These are phyloP conservation scores for Plantago major DNA, from an alignment of 257 asterid species.

Conservation along the genomic window DNA sequence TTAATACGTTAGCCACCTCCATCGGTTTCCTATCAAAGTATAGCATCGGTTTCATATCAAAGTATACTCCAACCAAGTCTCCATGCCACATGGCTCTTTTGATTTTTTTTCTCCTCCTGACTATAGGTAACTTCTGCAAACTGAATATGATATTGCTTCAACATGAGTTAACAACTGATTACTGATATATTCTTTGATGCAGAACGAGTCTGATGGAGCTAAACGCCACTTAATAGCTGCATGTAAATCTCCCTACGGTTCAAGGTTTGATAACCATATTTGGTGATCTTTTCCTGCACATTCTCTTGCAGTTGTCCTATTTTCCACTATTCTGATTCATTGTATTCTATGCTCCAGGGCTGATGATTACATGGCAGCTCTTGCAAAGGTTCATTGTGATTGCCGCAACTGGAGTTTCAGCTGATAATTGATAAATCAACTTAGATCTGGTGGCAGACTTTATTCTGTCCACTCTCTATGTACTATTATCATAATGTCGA, in stretches of 20 bases:
- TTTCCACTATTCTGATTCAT: slow-evolving; percentile 3
- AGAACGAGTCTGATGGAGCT: slow-evolving; percentile 63
- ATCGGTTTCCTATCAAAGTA: no score
- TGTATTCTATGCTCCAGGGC: slow-evolving; percentile 38
- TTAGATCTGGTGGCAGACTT: slow-evolving; percentile 5
- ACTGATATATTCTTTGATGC: slow-evolving; percentile 16
- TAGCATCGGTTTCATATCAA: no score
- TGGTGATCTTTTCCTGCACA: not conserved
- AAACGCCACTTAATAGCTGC: slow-evolving; percentile 62
- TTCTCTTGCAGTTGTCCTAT: not conserved
- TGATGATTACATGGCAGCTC: slow-evolving; percentile 85
- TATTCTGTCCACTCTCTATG: not conserved
- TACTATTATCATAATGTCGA: not conserved
- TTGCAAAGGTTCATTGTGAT: slow-evolving; percentile 77
- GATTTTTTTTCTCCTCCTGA: not conserved
- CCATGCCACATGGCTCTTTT: not conserved
- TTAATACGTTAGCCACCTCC: no score
- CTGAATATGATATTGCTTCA: no score
- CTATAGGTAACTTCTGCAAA: no score
- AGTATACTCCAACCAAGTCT: not conserved
- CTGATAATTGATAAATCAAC: slow-evolving; percentile 14
- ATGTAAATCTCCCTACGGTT: slow-evolving; percentile 70
- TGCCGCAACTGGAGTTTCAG: slow-evolving; percentile 61
- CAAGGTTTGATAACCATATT: slow-evolving; percentile 36
- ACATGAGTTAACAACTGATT: not conserved